Percentiles rank a stretch among this genome's conserved stretches.
These are phyloP conservation scores for Eimeria tenella DNA, from an alignment of 169 alveolate genomes.

Conservation along the genomic window DNA sequence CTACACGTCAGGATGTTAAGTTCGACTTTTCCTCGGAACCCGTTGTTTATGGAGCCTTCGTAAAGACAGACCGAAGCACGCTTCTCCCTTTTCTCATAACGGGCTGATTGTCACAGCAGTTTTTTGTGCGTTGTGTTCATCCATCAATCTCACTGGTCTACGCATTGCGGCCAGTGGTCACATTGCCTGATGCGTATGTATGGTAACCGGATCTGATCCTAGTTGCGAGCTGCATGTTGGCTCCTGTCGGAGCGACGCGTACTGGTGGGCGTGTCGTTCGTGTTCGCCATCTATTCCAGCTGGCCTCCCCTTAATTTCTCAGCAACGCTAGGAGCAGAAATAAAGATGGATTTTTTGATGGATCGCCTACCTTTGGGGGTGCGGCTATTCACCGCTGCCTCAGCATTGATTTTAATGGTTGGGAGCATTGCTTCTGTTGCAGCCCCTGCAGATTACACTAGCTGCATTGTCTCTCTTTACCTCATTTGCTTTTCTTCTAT, in stretches of 20 bases:
- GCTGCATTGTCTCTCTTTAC: conserved; percentile 32
- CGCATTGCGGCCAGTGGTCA: conserved; percentile 15
- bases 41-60: too few species aligned
- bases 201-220: too few species aligned
- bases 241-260: too few species aligned
- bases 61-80: too few species aligned
- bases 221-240: too few species aligned
- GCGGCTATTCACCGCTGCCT: conserved; percentile 71
- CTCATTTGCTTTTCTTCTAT: conserved; percentile 46
- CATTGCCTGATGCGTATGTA: background rate
- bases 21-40: background rate
- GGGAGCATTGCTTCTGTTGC: conserved; percentile 72
- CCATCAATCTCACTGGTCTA: conserved; percentile 13
- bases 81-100: too few species aligned
- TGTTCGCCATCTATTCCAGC: too few species aligned
- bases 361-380: conserved; percentile 75
- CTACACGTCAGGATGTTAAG: background rate
- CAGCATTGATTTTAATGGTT: conserved; percentile 44
- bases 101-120: background rate
- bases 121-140: background rate
- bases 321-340: background rate
- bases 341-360: conserved; percentile 42
- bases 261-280: too few species aligned
- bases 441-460: conserved; percentile 72
- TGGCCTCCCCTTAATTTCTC: too few species aligned